A percentile compares a stretch with the other conserved stretches of the same genome.
These are phyloP conservation scores for Thymus mandschuricus DNA, from an alignment of 257 asterid genomes.

Conservation along the genomic window DNA sequence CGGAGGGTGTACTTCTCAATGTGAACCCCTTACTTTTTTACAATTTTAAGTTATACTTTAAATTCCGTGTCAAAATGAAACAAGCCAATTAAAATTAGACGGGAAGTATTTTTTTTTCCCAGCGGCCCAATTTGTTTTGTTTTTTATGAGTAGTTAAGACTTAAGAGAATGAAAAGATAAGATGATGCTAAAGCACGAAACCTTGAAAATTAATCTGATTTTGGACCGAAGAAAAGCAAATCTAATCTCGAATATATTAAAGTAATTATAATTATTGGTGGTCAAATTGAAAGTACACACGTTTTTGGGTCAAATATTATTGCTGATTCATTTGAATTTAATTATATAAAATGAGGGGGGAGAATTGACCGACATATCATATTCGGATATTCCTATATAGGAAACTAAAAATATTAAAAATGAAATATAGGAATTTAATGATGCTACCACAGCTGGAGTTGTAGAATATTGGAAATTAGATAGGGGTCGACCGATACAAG, in stretches of 20 bases:
- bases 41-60: no score
- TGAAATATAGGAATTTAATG: slow-evolving; percentile 4
- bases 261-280: background rate
- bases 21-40: no score
- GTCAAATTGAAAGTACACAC: slow-evolving; percentile 28
- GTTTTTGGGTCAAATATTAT: slow-evolving; percentile 18
- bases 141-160: no score
- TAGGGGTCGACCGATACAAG: no score
- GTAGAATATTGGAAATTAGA: no score
- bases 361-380: background rate
- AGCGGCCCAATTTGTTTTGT: no score
- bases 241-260: background rate
- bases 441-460: slow-evolving; percentile 1
- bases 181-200: background rate
- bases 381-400: background rate
- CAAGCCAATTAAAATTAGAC: no score
- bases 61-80: no score
- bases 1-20: no score
- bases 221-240: slow-evolving; percentile 12
- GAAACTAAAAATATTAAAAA: background rate
- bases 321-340: background rate
- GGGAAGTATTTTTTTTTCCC: no score
- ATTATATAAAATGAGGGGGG: background rate
- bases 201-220: background rate
- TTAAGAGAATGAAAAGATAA: background rate